phyloP scores from a whole-genome alignment of 306 rosid genomes.

The Cicer pinnatifidum region DNA sequence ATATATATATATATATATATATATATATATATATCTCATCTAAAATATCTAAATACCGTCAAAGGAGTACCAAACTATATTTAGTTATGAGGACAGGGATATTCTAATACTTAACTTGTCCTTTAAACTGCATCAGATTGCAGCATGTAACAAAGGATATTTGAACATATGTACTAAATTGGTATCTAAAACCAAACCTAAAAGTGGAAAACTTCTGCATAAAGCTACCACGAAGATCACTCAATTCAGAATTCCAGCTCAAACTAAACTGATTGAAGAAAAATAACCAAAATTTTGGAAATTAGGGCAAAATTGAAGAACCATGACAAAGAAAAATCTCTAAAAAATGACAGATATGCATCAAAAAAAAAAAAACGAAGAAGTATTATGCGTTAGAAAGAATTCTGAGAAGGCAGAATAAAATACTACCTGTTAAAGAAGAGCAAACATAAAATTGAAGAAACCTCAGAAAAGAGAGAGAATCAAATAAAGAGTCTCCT shows the following conservation, averaged over 20 bases:
- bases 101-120: constrained; percentile 26
- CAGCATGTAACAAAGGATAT: constrained; percentile 3
- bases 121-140: constrained; percentile 15
- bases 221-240: constrained; percentile 28
- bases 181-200: constrained; percentile 15
- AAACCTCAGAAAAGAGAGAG: constrained; percentile 31
- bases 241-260: constrained; percentile 37
- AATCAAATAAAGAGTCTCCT: constrained; percentile 46
- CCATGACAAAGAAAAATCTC: background rate
- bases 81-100: constrained; percentile 16
- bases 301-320: background rate
- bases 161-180: background rate
- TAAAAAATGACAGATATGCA: background rate
- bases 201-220: background rate
- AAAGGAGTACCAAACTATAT: constrained; percentile 11
- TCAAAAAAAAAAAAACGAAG: background rate
- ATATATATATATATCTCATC: too few relatives aligned
- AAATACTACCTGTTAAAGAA: constrained; percentile 15
- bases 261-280: constrained; percentile 16
- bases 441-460: constrained; percentile 15
- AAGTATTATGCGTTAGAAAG: background rate
- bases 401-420: constrained; percentile 38
- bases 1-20: too few relatives aligned
- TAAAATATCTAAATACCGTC: too few relatives aligned
- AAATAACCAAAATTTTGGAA: constrained; percentile 20